A percentile compares a stretch with the other conserved stretches of the same genome.
phyloP scores from a whole-genome alignment of 345 rosid genomes.

The Hirschfeldia incana region DNA sequence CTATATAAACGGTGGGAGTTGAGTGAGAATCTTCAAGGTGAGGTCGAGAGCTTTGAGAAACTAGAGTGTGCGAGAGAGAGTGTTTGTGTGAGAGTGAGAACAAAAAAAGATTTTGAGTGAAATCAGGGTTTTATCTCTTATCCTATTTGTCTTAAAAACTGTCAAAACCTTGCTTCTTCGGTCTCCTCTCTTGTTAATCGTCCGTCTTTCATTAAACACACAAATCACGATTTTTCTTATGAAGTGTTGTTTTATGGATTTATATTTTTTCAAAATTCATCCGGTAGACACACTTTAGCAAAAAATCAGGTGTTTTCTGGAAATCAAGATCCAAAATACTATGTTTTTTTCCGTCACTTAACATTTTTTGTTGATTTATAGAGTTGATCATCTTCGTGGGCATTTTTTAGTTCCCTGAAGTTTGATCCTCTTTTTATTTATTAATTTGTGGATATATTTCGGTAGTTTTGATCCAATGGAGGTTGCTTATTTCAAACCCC shows the following conservation, averaged over 20 bases:
- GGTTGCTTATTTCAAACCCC: slow-evolving; percentile 76
- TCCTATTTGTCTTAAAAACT: not conserved
- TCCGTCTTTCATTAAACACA: slow-evolving; percentile 1
- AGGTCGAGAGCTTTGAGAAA: slow-evolving; percentile 36
- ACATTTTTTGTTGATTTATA: not conserved
- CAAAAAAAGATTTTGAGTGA: not conserved
- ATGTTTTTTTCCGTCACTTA: slow-evolving; percentile 15
- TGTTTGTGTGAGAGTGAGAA: not conserved
- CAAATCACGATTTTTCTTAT: slow-evolving; percentile 51
- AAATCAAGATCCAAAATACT: slow-evolving; percentile 59
- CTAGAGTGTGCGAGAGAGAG: slow-evolving; percentile 1
- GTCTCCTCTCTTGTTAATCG: slow-evolving; percentile 62
- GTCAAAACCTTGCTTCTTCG: slow-evolving; percentile 50
- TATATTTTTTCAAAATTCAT: slow-evolving; percentile 44
- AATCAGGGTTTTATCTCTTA: slow-evolving; percentile 14
- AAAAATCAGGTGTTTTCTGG: slow-evolving; percentile 57
- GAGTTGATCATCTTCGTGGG: slow-evolving; percentile 62
- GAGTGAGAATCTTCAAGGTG: not conserved
- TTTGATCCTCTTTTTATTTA: slow-evolving; percentile 32
- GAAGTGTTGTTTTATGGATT: slow-evolving; percentile 53
- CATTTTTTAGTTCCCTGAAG: slow-evolving; percentile 64
- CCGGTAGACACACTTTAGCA: not conserved
- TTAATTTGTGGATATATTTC: slow-evolving; percentile 13
- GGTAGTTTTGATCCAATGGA: slow-evolving; percentile 37
- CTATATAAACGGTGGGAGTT: slow-evolving; percentile 47